A percentile compares a stretch with the other conserved stretches of the same genome.
These are phyloP conservation scores for Leucosporidium creatinivorum DNA, from an alignment of 768 basidiomycete genomes.

Conservation along the genomic window DNA sequence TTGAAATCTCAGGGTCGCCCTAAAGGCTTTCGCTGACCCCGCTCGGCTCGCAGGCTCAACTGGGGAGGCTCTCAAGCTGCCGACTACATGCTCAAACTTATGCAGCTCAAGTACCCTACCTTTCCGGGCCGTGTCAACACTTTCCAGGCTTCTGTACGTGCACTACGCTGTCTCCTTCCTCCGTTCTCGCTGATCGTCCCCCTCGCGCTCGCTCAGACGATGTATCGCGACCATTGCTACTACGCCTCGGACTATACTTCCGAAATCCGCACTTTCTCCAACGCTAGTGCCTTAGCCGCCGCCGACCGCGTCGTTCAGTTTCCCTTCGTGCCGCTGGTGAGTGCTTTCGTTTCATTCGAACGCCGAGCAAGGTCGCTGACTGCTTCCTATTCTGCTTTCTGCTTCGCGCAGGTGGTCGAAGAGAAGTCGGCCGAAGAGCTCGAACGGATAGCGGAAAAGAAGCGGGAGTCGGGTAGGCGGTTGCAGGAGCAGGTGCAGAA, in stretches of 20 bases:
- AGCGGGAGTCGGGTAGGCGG: slow-evolving; percentile 76
- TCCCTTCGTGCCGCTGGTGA: slow-evolving; percentile 51
- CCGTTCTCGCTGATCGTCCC: neutral
- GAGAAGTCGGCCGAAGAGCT: slow-evolving; percentile 92
- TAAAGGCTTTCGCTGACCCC: neutral
- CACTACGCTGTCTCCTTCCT: neutral
- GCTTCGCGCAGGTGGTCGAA: slow-evolving; percentile 47
- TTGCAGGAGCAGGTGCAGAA: slow-evolving; percentile 86
- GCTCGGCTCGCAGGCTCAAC: slow-evolving; percentile 60
- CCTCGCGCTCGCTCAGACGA: slow-evolving; percentile 57
- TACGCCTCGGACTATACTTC: slow-evolving; percentile 68
- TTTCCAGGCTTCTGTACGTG: slow-evolving; percentile 62
- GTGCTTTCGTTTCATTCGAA: neutral
- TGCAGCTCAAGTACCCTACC: slow-evolving; percentile 89
- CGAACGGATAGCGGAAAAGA: slow-evolving; percentile 63
- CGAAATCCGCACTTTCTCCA: slow-evolving; percentile 59
- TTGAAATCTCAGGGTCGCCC: neutral
- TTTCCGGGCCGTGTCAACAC: slow-evolving; percentile 79
- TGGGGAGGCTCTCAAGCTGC: slow-evolving; percentile 88
- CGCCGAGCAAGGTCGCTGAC: slow-evolving; percentile 1
- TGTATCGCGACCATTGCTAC: slow-evolving; percentile 78
- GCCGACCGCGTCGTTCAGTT: slow-evolving; percentile 76
- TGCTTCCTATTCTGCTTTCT: neutral
- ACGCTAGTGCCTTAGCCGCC: slow-evolving; percentile 58
- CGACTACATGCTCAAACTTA: slow-evolving; percentile 84